Percentiles rank a stretch among this genome's conserved stretches.
Conservation (phyloP, 345 rosid genomes). For the Pseudoturritis turrita region DNA sequence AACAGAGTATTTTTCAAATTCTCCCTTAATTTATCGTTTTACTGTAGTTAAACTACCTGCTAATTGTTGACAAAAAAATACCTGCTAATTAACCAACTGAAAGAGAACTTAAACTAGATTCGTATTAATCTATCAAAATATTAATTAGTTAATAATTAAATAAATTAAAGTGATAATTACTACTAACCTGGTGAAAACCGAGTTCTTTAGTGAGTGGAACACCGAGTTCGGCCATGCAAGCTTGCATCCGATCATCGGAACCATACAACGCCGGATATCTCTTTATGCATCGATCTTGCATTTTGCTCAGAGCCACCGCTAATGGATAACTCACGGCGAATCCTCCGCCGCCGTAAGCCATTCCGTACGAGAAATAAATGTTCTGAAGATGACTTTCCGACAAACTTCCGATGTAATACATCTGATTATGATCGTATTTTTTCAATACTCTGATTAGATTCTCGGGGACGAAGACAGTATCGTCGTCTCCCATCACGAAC, state of each 20-base stretch:
- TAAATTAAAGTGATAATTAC: background rate
- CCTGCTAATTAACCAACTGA: background rate
- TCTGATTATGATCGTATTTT: slow-evolving; percentile 81
- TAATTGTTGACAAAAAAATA: no score
- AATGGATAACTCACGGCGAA: slow-evolving; percentile 91
- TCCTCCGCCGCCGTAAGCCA: slow-evolving; percentile 99
- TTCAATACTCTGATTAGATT: slow-evolving; percentile 69
- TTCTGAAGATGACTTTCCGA: slow-evolving; percentile 97
- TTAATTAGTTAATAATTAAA: background rate
- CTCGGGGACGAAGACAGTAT: slow-evolving; percentile 82
- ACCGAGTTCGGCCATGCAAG: slow-evolving; percentile 99
- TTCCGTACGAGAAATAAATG: slow-evolving; percentile 87
- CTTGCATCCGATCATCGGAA: slow-evolving; percentile 97
- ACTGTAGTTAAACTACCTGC: no score
- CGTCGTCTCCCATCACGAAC: slow-evolving; percentile 99
- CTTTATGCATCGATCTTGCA: slow-evolving; percentile 85
- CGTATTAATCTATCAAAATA: slow-evolving; percentile 3
- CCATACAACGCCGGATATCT: slow-evolving; percentile 96
- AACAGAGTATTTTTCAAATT: no score
- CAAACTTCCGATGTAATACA: slow-evolving; percentile 86
- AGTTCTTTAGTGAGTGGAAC: slow-evolving; percentile 96
- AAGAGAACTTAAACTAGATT: background rate
- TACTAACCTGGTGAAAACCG: slow-evolving; percentile 95
- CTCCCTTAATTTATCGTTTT: no score
- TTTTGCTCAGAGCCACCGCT: slow-evolving; percentile 73